A percentile compares a stretch with the other conserved stretches of the same genome.
Evolutionary conservation across 257 asterid genomes (phyloP).

Genomic region (Euphrasia confusa): DNA sequence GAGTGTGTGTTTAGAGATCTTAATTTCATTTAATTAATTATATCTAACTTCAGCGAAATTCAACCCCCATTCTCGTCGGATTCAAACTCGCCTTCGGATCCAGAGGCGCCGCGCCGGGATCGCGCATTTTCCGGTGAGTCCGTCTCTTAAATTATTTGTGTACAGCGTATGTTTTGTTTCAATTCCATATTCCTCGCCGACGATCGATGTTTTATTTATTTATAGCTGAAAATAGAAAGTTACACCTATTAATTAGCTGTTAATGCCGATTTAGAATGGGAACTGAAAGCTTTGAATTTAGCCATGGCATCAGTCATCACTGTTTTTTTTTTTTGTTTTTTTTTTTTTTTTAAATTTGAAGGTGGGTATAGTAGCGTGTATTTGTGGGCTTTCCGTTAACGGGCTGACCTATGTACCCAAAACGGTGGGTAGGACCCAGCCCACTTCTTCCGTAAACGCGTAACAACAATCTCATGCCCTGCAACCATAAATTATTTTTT

Average conservation of each 20-base stretch:
- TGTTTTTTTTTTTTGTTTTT: no score
- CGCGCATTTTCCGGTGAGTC: conserved; percentile 22
- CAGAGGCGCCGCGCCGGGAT: conserved; percentile 31
- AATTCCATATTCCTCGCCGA: neutral
- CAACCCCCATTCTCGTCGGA: conserved; percentile 29
- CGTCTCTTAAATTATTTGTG: neutral
- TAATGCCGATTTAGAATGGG: no score
- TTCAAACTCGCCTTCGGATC: conserved; percentile 29
- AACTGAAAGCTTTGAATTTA: no score
- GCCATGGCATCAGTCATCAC: no score
- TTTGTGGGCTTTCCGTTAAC: conserved; percentile 28
- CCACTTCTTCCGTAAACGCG: conserved; percentile 29
- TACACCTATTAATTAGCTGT: conserved; percentile 10
- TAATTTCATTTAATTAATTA: neutral
- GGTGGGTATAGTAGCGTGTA: conserved; percentile 26
- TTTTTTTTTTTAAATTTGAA: no score
- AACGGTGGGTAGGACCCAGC: conserved; percentile 19
- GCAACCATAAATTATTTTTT: no score
- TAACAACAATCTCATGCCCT: conserved; percentile 6
- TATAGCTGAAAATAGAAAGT: conserved; percentile 8
- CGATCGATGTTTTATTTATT: neutral
- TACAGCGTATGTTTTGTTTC: no score
- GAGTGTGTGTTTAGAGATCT: neutral
- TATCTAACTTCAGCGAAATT: conserved; percentile 10
- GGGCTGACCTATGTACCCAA: conserved; percentile 15